Evolutionary conservation across 1,284 basidiomycete genomes (phyloP), one percentile per base, ranked within the genome.

Genomic region (Puccinia polysora): DNA sequence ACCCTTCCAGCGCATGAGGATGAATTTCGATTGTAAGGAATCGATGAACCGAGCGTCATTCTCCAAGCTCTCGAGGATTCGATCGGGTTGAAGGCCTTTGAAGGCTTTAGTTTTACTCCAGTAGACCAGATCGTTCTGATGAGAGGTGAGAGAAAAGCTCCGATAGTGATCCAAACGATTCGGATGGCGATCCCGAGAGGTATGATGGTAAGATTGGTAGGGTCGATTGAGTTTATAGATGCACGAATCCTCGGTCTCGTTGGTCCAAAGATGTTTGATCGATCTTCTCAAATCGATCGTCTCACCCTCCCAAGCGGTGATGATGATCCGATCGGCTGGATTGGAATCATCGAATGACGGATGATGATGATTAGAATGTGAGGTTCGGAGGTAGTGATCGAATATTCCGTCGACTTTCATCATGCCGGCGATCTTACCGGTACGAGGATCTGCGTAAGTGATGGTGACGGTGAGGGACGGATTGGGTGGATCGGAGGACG

Each of bases 1-100:
- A 67, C 65, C 65, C 28, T 67, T 67, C 65, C 65, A 67, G 32
- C 52, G 53, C 65, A 67, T 67, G 12, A 67, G 50, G 40, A 67
- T 43, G n/a, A 67, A 67, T 20, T 53, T 38, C 12, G 50, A 55
- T 40, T 67, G 34, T 18, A 67, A 25, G 15, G 34, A 14, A 23
- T 67, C 36, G 20, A 52, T 23, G 40, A 67, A 38, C 18, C 4
- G 2, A 28, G 47, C 50, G 15, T 67, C n/a, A 20, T 65, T 23
- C 36, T 65, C 47, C 36, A 65, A 23, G 0, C 5, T 34, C n/a
- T 65, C 43, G 10, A 65, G 36, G 56, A 58, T 58, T 12, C 34
- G 43, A 14, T 65, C 32, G 20, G 45, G 47, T 43, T 65, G 15
- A 20, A 52, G 8, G 2, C 45, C 63, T 6, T 28, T 14, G 53